Percentiles rank a stretch among this genome's conserved stretches.
phyloP scores from a whole-genome alignment of 1,139 yeast genomes.

The Yamadazyma epiphylla region DNA sequence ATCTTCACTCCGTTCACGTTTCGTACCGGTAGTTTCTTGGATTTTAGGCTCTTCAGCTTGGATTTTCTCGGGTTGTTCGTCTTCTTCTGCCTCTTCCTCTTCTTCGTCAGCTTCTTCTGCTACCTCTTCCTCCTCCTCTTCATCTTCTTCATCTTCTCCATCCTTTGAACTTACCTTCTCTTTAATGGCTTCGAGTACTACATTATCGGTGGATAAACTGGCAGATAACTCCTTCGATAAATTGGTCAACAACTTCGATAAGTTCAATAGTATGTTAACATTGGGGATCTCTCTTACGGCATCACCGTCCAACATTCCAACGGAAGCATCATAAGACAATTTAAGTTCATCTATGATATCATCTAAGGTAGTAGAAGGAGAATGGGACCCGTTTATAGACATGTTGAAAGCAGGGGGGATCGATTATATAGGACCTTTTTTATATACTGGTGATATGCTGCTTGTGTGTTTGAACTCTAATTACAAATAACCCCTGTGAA shows the following conservation, averaged over 20 bases:
- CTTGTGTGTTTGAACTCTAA: too few species aligned
- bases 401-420: conserved; percentile 9
- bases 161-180: conserved; percentile 1
- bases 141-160: conserved; percentile 26
- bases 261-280: conserved; percentile 38
- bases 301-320: conserved; percentile 62
- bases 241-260: conserved; percentile 46
- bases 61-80: conserved; percentile 5
- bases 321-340: conserved; percentile 53
- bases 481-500: too few species aligned
- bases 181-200: conserved; percentile 21
- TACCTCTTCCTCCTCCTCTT: conserved; percentile 20
- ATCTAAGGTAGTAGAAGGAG: conserved; percentile 44
- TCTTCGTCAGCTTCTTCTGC: conserved; percentile 4
- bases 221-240: conserved; percentile 47
- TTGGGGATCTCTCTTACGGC: conserved; percentile 46
- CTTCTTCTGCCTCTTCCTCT: conserved; percentile 2
- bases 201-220: conserved; percentile 43
- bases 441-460: too few species aligned
- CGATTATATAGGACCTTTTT: too few species aligned
- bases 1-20: conserved; percentile 6
- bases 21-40: conserved; percentile 3
- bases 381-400: conserved; percentile 17
- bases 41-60: conserved; percentile 8
- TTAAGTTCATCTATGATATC: conserved; percentile 51